These are phyloP conservation scores for Xylaria sp. DNA, from an alignment of 2,329 filamentous ascomycete species.

Conservation along the genomic window DNA sequence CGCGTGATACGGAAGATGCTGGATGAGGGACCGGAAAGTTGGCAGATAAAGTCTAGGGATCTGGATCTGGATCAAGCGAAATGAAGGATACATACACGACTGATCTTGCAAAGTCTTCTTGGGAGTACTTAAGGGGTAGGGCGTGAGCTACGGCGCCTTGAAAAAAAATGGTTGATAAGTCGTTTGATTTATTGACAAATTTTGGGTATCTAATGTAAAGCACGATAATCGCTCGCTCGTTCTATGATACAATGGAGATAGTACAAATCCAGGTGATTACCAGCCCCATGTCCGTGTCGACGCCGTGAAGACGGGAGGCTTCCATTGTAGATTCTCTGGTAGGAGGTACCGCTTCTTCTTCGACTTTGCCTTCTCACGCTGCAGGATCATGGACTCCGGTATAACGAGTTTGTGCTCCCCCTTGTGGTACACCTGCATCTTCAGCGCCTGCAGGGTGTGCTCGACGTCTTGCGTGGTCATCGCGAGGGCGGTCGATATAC, in stretches of 20 bases:
- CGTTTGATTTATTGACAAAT: not conserved
- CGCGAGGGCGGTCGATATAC: slow-evolving; percentile 79
- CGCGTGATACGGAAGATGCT: slow-evolving; percentile 49
- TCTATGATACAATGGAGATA: slow-evolving; percentile 17
- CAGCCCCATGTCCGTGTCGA: slow-evolving; percentile 94
- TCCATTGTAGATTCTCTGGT: slow-evolving; percentile 85
- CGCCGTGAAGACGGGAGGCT: slow-evolving; percentile 92
- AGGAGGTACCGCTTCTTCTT: slow-evolving; percentile 84
- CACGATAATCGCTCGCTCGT: slow-evolving; percentile 18
- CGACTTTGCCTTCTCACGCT: slow-evolving; percentile 80
- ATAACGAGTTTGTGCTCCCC: slow-evolving; percentile 96
- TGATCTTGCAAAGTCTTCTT: not conserved
- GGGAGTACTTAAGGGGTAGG: not conserved
- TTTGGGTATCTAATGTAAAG: slow-evolving; percentile 36
- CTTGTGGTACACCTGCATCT: slow-evolving; percentile 96
- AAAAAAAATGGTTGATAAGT: not conserved
- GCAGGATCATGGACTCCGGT: slow-evolving; percentile 81
- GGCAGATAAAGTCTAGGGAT: slow-evolving; percentile 9
- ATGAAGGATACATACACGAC: slow-evolving; percentile 9
- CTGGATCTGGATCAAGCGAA: slow-evolving; percentile 24
- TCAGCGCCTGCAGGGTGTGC: slow-evolving; percentile 90
- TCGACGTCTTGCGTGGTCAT: slow-evolving; percentile 99
- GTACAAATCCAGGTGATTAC: slow-evolving; percentile 58
- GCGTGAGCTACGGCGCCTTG: not conserved
- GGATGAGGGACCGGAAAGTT: slow-evolving; percentile 34